Conservation (phyloP, 371 early-diverging fungal genomes). For the Lichtheimia ramosa region DNA sequence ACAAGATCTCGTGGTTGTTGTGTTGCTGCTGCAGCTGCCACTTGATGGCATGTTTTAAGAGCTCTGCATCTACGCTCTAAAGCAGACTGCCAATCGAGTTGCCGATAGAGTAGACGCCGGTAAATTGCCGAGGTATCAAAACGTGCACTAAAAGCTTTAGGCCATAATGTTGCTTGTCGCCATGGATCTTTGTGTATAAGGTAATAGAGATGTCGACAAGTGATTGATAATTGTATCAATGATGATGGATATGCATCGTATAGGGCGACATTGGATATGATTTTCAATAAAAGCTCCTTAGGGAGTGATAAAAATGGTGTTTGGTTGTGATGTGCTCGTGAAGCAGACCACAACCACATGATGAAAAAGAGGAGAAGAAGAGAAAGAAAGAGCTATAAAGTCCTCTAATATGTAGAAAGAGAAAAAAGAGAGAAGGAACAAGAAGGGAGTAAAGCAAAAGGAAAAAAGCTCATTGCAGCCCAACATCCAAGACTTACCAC, state of each 20-base stretch:
- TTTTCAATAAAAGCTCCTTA: conserved; percentile 39
- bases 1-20: conserved; percentile 18
- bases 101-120: conserved; percentile 26
- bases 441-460: conserved; percentile 8
- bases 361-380: conserved; percentile 2
- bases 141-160: conserved; percentile 31
- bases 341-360: conserved; percentile 6
- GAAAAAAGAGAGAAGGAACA: conserved; percentile 2
- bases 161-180: conserved; percentile 35
- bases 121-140: conserved; percentile 46
- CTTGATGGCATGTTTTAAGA: conserved; percentile 21
- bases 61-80: conserved; percentile 35
- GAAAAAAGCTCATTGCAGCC: not conserved
- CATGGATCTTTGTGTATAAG: conserved; percentile 37
- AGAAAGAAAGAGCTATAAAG: conserved; percentile 7
- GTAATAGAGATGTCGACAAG: conserved; percentile 34
- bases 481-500: conserved; percentile 1
- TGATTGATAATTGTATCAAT: conserved; percentile 33
- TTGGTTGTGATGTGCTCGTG: conserved; percentile 1
- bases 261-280: conserved; percentile 26
- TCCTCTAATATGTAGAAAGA: not conserved
- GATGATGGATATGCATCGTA: conserved; percentile 27
- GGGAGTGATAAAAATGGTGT: conserved; percentile 30
- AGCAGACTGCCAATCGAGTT: conserved; percentile 31
- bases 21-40: conserved; percentile 10